phyloP scores from a whole-genome alignment of 805 yeast species.

The Ogataea henricii region DNA sequence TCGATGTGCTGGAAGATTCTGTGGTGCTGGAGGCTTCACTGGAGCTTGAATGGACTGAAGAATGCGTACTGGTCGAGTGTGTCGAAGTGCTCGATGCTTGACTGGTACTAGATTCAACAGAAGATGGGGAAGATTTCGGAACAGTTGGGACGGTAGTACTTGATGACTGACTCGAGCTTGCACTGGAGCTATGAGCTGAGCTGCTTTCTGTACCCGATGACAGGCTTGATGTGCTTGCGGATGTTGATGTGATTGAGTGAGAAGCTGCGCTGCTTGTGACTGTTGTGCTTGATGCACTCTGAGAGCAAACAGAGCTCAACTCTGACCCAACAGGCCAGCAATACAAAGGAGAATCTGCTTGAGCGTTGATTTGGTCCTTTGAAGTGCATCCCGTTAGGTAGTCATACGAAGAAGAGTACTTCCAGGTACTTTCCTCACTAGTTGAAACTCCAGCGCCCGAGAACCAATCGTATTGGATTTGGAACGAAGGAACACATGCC shows the following conservation, averaged over 20 bases:
- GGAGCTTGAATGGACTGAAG: too few species aligned
- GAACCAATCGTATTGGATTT: constrained; percentile 36
- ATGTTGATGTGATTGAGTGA: not conserved
- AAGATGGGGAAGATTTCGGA: too few species aligned
- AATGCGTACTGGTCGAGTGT: too few species aligned
- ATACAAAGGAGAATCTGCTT: constrained; percentile 30
- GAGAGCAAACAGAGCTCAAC: not conserved
- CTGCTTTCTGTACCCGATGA: too few species aligned
- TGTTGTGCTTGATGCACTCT: not conserved
- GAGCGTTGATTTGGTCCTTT: constrained; percentile 32
- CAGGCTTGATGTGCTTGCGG: too few species aligned
- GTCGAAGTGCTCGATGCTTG: too few species aligned
- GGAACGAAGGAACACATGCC: constrained; percentile 31
- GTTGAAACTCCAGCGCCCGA: constrained; percentile 23
- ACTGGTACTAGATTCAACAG: too few species aligned
- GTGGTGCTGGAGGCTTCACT: too few species aligned
- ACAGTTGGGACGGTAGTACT: too few species aligned
- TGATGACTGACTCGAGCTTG: too few species aligned
- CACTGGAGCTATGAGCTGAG: too few species aligned
- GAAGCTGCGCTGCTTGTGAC: not conserved
- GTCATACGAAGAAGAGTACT: constrained; percentile 24
- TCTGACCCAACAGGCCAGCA: constrained; percentile 22
- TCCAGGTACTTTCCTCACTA: constrained; percentile 16
- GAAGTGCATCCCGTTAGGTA: constrained; percentile 30
- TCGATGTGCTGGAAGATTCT: too few species aligned